Evolutionary conservation across 2,329 filamentous ascomycete species (phyloP).

Genomic region (Trichoderma semiorbis): DNA sequence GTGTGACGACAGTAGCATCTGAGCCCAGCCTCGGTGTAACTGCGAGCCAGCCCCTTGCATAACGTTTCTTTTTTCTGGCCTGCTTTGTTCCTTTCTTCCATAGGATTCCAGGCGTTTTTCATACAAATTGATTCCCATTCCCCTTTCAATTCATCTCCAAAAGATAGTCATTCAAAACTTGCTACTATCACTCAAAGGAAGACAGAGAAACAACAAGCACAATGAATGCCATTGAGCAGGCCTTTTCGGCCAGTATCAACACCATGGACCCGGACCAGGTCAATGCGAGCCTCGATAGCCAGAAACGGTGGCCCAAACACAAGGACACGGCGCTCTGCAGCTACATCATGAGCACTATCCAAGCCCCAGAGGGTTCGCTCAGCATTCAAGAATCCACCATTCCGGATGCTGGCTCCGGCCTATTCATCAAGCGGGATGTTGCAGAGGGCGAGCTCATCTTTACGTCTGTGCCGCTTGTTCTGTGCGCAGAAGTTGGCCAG

Average conservation of each 20-base stretch:
- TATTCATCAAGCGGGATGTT: not conserved
- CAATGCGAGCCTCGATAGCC: not conserved
- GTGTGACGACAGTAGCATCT: not conserved
- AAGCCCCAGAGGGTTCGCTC: not conserved
- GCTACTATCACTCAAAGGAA: not conserved
- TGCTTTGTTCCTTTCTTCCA: not conserved
- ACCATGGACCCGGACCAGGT: not conserved
- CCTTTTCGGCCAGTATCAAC: not conserved
- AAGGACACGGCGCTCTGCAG: not conserved
- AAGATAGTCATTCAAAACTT: not conserved
- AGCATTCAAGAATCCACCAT: not conserved
- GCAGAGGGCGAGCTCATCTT: constrained; percentile 5
- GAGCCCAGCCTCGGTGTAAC: constrained; percentile 1
- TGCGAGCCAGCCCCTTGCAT: constrained; percentile 8
- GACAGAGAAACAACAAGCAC: not conserved
- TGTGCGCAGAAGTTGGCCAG: not conserved
- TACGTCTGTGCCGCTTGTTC: constrained; percentile 3
- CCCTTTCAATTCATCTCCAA: not conserved
- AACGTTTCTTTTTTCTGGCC: not conserved
- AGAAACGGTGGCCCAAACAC: not conserved
- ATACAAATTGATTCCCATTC: not conserved
- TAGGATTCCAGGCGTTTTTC: not conserved
- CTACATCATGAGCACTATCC: constrained; percentile 2
- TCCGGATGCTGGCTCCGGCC: not conserved
- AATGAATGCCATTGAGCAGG: not conserved